Evolutionary conservation across 345 rosid genomes (phyloP), one percentile per base, ranked within the genome.

Genomic region (Punica granatum): DNA sequence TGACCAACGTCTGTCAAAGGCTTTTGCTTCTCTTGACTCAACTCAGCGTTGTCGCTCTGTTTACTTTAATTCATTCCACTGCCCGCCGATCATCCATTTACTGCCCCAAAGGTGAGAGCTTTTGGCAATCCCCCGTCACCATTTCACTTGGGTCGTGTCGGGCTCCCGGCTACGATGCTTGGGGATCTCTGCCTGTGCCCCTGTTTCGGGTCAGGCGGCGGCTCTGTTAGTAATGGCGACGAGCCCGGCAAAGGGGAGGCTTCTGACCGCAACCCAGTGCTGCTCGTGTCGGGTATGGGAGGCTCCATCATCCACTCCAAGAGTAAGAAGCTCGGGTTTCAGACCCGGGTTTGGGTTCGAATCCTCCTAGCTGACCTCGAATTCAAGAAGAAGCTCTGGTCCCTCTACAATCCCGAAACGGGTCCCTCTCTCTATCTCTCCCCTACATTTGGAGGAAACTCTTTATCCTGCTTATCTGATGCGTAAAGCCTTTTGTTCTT

Each of bases 261-360:
- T 13, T 18, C 53, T 16, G 53, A 48, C 18, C 53, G 53, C 25
- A 88, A 88, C 65, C 92, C 97, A 3, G 86, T 91, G 0, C 76
- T 91, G 26, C 85, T 91, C 30, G 82, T 91, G 16, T 85, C 97
- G 31, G 98, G 98, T 18, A 80, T 89, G 4, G 98, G 93, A 46
- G 96, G 93, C 7, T 92, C 93, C 72, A 74, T 88, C 63, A 86
- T 82, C 67, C 82, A 85, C 74, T 85, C 98, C 4, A 87, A 80
- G 78, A 68, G 56, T 59, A 91, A 89, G 79, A 74, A 67, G 37
- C 51, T 69, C 25, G 88, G 90, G 41, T 65, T 73, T 60, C 73
- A 82, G 76, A 76, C 81, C 64, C 91, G 93, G 60, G 98, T 86
- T 43, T 92, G 98, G 98, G 96, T 89, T 56, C 88, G 98, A 53